Base-by-base conservation (phyloP, 768 basidiomycete species). In the Boletus subcaerulescens region DNA sequence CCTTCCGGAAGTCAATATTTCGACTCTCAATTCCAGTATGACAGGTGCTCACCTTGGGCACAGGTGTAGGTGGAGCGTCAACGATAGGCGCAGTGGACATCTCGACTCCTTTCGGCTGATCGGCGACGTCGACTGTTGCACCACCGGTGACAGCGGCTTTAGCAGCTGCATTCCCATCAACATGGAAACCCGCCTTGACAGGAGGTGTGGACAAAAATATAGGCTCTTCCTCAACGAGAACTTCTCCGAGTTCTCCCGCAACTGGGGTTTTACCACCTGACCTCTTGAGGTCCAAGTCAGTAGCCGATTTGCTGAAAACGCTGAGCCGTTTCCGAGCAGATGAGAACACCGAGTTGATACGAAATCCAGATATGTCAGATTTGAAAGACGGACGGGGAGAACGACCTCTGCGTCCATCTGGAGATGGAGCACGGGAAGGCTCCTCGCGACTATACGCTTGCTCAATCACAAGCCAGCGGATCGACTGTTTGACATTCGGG, bases 221-320 rank as follows among this genome's bases (percentile, higher is more conserved):
- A 22, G 59, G 49, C n/a, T 75, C 76, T 60, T 80, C 82, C 64
- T 89, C 86, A 20, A 75, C 69, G 32, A 88, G 60, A 15, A 83
- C 73, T 64, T 89, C 89, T 11, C 89, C 89, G 80, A 87, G 77
- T 72, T 91, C 89, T 17, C 85, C 86, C 20, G 85, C 71, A 50
- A 73, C 74, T 13, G 70, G 71, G 24, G 67, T 60, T 63, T 71
- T 79, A 29, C 71, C 74, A 40, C 70, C 67, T 17, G 62, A 56
- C 55, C 69, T 65, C 60, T 65, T 68, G 18, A 35, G 41, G 17
- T 58, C 53, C 50, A 58, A 43, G 40, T 61, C 65, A 15, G 60
- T 61, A 42, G 63, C 50, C 4, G 55, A 65, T 40, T 64, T 64
- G 42, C 40, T 73, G 67, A 87, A 87, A 64, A 87, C 80, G 54